These are phyloP conservation scores for Alternaria dauci DNA, from an alignment of 2,329 filamentous ascomycete species.

Conservation along the genomic window DNA sequence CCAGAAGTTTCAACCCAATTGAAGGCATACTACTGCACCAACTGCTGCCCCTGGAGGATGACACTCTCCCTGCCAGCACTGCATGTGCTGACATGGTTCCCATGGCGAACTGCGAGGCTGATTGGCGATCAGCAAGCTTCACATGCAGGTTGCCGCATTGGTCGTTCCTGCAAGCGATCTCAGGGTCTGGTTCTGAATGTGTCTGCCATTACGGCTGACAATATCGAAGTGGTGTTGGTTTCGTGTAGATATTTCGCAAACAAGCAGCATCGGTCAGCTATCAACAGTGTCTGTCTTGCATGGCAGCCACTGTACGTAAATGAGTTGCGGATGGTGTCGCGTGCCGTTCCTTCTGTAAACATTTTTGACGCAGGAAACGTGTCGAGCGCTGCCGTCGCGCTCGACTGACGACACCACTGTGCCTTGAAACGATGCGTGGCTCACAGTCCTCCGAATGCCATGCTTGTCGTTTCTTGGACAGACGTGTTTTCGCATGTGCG, in stretches of 20 bases:
- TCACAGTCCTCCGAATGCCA: background rate
- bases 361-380: slow-evolving; percentile 33
- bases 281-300: slow-evolving; percentile 3
- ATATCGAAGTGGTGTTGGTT: background rate
- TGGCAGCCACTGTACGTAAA: background rate
- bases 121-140: slow-evolving; percentile 15
- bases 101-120: slow-evolving; percentile 16
- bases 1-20: slow-evolving; percentile 23
- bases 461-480: background rate
- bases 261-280: slow-evolving; percentile 6
- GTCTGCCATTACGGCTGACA: slow-evolving; percentile 6
- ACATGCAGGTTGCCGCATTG: slow-evolving; percentile 21
- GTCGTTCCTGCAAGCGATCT: slow-evolving; percentile 9
- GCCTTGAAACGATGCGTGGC: slow-evolving; percentile 22
- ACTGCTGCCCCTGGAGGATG: background rate
- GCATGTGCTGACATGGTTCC: slow-evolving; percentile 22
- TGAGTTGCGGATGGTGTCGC: slow-evolving; percentile 15
- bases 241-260: background rate
- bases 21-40: slow-evolving; percentile 6
- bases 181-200: slow-evolving; percentile 5
- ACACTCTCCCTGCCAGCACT: slow-evolving; percentile 6
- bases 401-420: slow-evolving; percentile 12
- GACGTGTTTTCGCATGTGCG: background rate
- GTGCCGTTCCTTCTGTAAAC: slow-evolving; percentile 27
- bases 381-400: slow-evolving; percentile 16